Evolutionary conservation across 805 yeast genomes (phyloP).

Genomic region (Saccharomycopsis vini): DNA sequence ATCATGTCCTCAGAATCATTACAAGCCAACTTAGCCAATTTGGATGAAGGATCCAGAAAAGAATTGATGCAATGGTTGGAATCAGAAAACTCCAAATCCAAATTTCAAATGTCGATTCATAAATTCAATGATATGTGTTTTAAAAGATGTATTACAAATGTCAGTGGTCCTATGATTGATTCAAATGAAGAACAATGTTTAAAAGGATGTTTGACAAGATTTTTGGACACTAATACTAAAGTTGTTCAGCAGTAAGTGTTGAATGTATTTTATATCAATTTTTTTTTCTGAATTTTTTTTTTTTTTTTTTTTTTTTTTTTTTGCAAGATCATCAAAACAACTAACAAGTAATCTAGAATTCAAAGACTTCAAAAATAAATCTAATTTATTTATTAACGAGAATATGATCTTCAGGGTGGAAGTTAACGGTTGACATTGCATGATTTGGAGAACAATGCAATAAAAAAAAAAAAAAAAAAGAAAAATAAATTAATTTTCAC

Average conservation of each 20-base stretch:
- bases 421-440: no score
- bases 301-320: no score
- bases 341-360: background rate
- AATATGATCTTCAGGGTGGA: no score
- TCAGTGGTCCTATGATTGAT: slow-evolving; percentile 32
- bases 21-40: slow-evolving; percentile 33
- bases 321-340: background rate
- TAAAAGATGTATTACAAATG: slow-evolving; percentile 62
- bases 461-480: no score
- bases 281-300: background rate
- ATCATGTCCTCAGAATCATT: slow-evolving; percentile 30
- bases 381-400: background rate
- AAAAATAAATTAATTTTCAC: no score
- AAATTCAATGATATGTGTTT: slow-evolving; percentile 85
- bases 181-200: slow-evolving; percentile 63
- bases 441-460: no score
- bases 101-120: slow-evolving; percentile 81
- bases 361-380: background rate
- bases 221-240: slow-evolving; percentile 78
- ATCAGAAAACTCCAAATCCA: slow-evolving; percentile 75
- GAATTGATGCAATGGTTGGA: slow-evolving; percentile 73
- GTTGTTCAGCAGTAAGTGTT: slow-evolving; percentile 45
- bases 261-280: no score
- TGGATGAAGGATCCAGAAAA: slow-evolving; percentile 63
- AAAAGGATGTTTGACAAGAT: slow-evolving; percentile 73